Conservation (phyloP, 345 rosid genomes). For the Rhizophora apiculata region DNA sequence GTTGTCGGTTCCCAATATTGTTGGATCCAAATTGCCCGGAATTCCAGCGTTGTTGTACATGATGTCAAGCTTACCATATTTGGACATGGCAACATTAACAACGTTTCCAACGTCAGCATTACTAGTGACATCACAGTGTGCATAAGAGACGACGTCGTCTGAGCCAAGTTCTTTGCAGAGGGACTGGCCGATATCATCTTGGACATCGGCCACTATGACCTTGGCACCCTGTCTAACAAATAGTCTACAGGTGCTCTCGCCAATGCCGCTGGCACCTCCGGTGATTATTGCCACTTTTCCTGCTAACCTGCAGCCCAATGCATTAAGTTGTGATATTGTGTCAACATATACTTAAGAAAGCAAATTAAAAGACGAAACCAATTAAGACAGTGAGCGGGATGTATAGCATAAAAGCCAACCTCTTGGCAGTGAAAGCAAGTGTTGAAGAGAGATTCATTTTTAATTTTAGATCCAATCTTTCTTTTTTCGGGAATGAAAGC, state of each 20-base stretch:
- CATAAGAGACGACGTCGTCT: constrained; percentile 17
- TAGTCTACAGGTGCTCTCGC: constrained; percentile 30
- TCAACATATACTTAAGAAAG: too few relatives aligned
- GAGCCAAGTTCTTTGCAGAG: constrained; percentile 28
- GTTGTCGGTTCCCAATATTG: constrained; percentile 20
- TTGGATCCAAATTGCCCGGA: constrained; percentile 18
- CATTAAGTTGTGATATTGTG: background rate
- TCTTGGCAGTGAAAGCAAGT: constrained; percentile 14
- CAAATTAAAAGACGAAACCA: too few relatives aligned
- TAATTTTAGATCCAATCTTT: too few relatives aligned
- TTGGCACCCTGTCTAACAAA: constrained; percentile 41
- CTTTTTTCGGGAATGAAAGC: too few relatives aligned
- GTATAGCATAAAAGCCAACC: constrained; percentile 2
- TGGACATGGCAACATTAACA: constrained; percentile 30
- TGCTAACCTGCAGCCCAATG: constrained; percentile 25
- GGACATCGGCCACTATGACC: constrained; percentile 39
- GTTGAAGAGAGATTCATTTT: constrained; percentile 14
- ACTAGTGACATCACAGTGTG: constrained; percentile 39
- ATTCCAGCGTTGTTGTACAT: constrained; percentile 51
- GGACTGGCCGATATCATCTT: constrained; percentile 39
- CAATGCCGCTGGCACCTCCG: constrained; percentile 45
- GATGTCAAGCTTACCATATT: constrained; percentile 41
- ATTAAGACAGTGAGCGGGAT: too few relatives aligned
- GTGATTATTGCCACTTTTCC: constrained; percentile 46
- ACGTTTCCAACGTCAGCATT: constrained; percentile 31